Percentiles rank a stretch among this genome's conserved stretches.
phyloP scores from a whole-genome alignment of 208 protist species.

The Leptomonas pyrrhocoris region DNA sequence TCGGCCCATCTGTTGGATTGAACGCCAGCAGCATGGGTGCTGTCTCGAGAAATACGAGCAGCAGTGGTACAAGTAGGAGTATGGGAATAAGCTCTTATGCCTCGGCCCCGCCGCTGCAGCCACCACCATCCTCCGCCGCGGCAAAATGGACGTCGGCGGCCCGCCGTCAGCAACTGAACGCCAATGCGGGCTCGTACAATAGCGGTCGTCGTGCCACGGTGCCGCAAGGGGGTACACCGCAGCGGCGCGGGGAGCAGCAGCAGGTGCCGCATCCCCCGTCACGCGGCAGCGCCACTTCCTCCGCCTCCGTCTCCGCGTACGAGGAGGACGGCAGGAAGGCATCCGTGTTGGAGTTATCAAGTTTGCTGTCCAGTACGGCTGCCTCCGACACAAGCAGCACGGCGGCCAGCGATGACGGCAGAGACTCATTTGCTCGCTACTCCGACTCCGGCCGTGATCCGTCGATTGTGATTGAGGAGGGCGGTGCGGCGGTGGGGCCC shows the following conservation, averaged over 20 bases:
- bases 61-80: too few relatives aligned
- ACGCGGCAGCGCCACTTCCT: not conserved
- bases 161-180: conserved; percentile 7
- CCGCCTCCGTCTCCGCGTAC: not conserved
- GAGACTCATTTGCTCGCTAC: not conserved
- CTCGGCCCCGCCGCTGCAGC: not conserved
- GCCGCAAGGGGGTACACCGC: not conserved
- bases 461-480: conserved; percentile 8
- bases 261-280: not conserved
- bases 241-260: not conserved
- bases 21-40: not conserved
- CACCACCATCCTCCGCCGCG: not conserved
- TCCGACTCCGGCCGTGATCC: not conserved
- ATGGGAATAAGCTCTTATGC: too few relatives aligned
- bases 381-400: not conserved
- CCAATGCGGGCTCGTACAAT: not conserved
- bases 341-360: not conserved
- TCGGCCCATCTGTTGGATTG: too few relatives aligned
- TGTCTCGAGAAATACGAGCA: too few relatives aligned
- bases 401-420: not conserved
- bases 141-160: not conserved
- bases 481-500: not conserved
- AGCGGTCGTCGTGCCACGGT: conserved; percentile 1
- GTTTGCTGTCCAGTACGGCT: not conserved
- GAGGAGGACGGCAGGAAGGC: not conserved